Base-by-base conservation (phyloP, 768 basidiomycete species). In the Termitomyces titanicus region DNA sequence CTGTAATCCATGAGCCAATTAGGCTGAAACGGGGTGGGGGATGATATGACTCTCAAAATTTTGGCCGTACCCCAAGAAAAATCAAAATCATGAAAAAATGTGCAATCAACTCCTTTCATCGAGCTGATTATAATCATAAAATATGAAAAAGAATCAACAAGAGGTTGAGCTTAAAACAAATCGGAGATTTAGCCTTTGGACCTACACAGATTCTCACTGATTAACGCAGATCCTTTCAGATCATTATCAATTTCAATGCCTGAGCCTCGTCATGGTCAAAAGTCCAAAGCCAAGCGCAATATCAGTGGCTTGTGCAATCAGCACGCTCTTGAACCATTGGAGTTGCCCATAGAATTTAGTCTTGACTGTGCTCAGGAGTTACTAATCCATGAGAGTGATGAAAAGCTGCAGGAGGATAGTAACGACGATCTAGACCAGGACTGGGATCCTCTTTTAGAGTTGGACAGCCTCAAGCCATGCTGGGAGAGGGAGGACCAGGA, bases 41-140 rank as follows among this genome's bases (percentile, higher is more conserved):
- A 17, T 37, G 33, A 45, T 35, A 20, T 29, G 40, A 47, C 43
- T 18, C 55, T 46, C 46, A 53, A 64, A 64, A 57, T 29, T 47
- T 60, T 64, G 52, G 58, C 51, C 56, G 34, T 42, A 51, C 55
- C 53, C 20, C 52, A 61, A 64, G 37, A 27, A 56, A 63, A 49
- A 51, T n/a, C 44, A 64, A 64, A 64, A 59, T 37, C 34, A 54
- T 37, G 60, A 58, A 63, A 62, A 65, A 63, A 61, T 57, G 51
- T 22, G 33, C 48, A 65, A 63, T 63, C 51, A 49, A 61, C 56
- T 50, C 52, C 58, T 61, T 60, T 65, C 45, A 17, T 47, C 55
- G 47, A 47, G 46, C 52, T 52, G 50, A 47, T 35, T 55, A 39
- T 58, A 25, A 54, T 37, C 31, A 56, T 52, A 39, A 22, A 10